phyloP scores from a whole-genome alignment of 2,329 filamentous ascomycete species.

The Chrysosporium queenslandicum region DNA sequence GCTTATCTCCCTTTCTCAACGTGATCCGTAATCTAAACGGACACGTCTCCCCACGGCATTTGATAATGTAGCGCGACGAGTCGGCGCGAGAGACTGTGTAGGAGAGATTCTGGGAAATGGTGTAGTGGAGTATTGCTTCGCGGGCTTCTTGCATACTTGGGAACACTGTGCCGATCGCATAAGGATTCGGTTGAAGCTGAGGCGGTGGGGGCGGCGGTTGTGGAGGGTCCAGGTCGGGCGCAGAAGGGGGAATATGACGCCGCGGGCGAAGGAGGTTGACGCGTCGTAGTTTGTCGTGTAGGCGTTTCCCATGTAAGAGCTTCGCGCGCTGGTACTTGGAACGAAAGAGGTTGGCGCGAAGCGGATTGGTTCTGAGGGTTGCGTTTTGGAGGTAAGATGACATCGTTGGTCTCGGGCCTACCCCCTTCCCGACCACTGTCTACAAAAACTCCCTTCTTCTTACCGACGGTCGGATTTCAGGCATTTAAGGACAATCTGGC shows the following conservation, averaged over 20 bases:
- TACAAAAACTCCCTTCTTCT: no score
- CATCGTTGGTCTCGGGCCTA: neutral
- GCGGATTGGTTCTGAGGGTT: conserved; percentile 5
- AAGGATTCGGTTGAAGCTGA: conserved; percentile 12
- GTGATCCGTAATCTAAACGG: conserved; percentile 9
- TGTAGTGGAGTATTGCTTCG: conserved; percentile 21
- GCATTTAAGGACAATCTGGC: no score
- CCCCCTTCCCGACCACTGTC: neutral
- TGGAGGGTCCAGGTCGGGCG: neutral
- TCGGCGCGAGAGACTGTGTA: conserved; percentile 17
- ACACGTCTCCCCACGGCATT: conserved; percentile 6
- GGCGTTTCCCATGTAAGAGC: conserved; percentile 3
- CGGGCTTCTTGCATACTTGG: conserved; percentile 17
- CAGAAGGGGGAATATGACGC: no score
- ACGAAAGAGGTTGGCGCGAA: conserved; percentile 8
- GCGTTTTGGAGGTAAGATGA: conserved; percentile 10
- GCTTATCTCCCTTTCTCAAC: neutral
- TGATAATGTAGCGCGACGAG: conserved; percentile 10
- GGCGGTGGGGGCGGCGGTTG: neutral
- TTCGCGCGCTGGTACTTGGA: conserved; percentile 11
- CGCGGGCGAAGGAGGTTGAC: conserved; percentile 1
- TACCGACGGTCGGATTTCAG: no score
- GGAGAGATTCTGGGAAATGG: conserved; percentile 7
- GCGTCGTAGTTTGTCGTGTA: conserved; percentile 3
- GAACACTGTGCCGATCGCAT: conserved; percentile 27